Evolutionary conservation across 2,329 filamentous ascomycete species (phyloP), one percentile per base, ranked within the genome.

Genomic region (Fusarium sp.): DNA sequence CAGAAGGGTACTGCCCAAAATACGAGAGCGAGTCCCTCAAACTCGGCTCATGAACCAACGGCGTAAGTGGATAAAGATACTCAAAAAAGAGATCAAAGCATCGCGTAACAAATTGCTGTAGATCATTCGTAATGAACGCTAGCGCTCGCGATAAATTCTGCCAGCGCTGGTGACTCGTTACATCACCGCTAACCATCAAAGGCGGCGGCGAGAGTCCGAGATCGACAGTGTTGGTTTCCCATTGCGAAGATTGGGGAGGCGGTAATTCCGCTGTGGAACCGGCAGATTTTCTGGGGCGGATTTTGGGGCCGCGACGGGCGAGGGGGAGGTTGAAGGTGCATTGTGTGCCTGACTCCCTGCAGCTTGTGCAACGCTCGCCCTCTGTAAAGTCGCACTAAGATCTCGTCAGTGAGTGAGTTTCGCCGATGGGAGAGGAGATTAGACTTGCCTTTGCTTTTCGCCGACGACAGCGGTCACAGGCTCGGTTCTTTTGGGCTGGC

Each of bases 81-180:
- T 84, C 78, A 37, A 84, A 85, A 64, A 84, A 85, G 25, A 85
- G 69, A 61, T 83, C 79, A 37, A 85, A 78, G 57, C 82, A 85
- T 32, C 77, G 75, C 30, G 74, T 77, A 11, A 81, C 76, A 9
- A 80, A 71, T 10, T 68, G 68, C 32, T 81, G 75, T 13, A 81
- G 62, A 52, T 73, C 69, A 21, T 69, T 63, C 33, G 77, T 76
- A 44, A 76, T 71, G 19, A 79, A 61, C 3, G 77, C 68, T 58
- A 82, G 47, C 13, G 75, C 64, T 5, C 71, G 60, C 8, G 74
- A 72, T 16, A 82, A 64, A 21, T 67, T 64, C 49, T 73, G 74
- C 81, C 81, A 82, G 44, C 80, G 71, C n/a, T 73, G 70, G n/a
- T 78, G 59, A 12, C 38, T 25, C 15, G 56, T 58, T 16, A 63